Evolutionary conservation across 176 grass and related monocot species (phyloP), one percentile per base, ranked within the genome.

Genomic region (Saccharum officinarum): DNA sequence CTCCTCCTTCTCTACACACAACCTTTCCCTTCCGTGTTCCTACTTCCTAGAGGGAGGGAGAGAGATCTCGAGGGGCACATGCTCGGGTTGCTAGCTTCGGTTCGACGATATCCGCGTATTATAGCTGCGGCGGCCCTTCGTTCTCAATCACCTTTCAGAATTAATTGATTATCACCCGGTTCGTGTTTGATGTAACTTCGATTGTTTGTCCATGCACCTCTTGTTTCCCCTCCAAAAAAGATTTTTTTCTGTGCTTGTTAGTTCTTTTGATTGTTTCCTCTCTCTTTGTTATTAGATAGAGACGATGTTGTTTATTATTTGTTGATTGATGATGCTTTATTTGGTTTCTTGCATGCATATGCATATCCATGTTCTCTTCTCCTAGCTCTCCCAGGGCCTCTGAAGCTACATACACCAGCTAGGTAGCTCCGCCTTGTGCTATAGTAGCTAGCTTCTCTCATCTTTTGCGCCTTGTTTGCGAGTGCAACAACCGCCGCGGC

Each of bases 391-490:
- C 77, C 59, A 4, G 17, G 30, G 16, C 28, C 16, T 38, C 7
- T 28, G 0, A 13, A 16, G 28, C 28, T 25, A n/a, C 7, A 26
- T 8, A 33, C 26, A 10, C 3, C 15, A 38, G 67, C 36, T 10
- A 41, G 67, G 22, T 11, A 13, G 39, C 42, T 73, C 6, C 0
- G 28, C 25, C 59, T 40, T 26, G 39, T 28, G 76, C 11, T 47
- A 73, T 23, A 10, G 55, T 41, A 26, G 20, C 11, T 36, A 54
- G 28, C 45, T 59, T 30, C 36, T 61, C 33, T 26, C 18, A 33
- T 83, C 77, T 60, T 15, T 30, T 62, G 17, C 10, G 25, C 37
- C 38, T 86, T 86, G 83, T 69, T 86, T 86, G 65, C 66, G 67
- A 79, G 83, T 45, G 65, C 49, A 78, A 71, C 49, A 67, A 39